Evolutionary conservation across 345 rosid species (phyloP).

Genomic region (Citrus cavaleriei): DNA sequence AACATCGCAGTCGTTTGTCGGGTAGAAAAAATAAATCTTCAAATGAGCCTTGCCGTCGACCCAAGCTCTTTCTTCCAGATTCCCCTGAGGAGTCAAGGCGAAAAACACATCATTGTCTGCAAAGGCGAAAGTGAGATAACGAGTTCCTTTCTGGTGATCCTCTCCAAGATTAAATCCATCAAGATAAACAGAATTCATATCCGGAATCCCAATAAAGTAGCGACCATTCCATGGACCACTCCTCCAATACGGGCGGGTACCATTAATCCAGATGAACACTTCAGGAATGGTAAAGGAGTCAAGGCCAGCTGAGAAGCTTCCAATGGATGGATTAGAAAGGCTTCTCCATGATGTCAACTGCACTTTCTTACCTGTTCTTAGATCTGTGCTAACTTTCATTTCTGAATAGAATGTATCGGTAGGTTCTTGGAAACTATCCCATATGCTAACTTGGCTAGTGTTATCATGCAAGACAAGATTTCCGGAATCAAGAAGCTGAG

Average conservation of each 20-base stretch:
- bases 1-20: constrained; percentile 29
- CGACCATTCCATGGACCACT: constrained; percentile 41
- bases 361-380: constrained; percentile 24
- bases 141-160: constrained; percentile 20
- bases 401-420: constrained; percentile 22
- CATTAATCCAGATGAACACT: constrained; percentile 42
- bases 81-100: constrained; percentile 37
- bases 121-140: constrained; percentile 7
- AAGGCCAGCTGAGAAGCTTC: constrained; percentile 41
- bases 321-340: constrained; percentile 52
- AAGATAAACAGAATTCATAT: constrained; percentile 23
- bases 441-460: constrained; percentile 12
- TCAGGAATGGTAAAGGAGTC: constrained; percentile 28
- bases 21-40: background rate
- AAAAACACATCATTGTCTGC: background rate
- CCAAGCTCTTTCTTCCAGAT: constrained; percentile 10
- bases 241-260: constrained; percentile 24
- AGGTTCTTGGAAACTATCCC: constrained; percentile 65
- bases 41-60: constrained; percentile 14
- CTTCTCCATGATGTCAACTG: constrained; percentile 48
- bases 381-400: constrained; percentile 33
- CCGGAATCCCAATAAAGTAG: constrained; percentile 11
- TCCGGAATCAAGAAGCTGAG: constrained; percentile 39
- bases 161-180: constrained; percentile 19
- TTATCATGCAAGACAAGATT: constrained; percentile 28